phyloP scores from a whole-genome alignment of 208 protist species.

The Acanthamoeba culbertsoni region DNA sequence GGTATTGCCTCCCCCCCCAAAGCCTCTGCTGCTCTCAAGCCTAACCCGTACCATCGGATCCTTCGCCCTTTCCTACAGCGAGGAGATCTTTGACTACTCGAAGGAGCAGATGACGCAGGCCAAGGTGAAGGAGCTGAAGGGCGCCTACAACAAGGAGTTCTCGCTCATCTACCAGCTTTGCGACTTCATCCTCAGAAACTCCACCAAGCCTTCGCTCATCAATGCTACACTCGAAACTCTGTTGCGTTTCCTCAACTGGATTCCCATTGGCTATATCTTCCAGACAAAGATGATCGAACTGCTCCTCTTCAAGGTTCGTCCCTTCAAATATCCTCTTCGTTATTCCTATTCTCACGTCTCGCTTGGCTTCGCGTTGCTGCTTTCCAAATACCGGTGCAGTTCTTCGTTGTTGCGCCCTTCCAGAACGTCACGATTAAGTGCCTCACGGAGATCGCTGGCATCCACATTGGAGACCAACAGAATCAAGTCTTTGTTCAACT shows the following conservation, averaged over 20 bases:
- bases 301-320: constrained; percentile 82
- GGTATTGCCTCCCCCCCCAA: constrained; percentile 44
- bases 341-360: not conserved
- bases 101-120: constrained; percentile 93
- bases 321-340: not conserved
- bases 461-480: constrained; percentile 71
- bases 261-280: constrained; percentile 92
- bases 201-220: constrained; percentile 78
- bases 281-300: constrained; percentile 87
- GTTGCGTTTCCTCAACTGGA: constrained; percentile 88
- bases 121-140: constrained; percentile 95
- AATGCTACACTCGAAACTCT: constrained; percentile 84
- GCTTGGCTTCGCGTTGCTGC: not conserved
- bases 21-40: not conserved
- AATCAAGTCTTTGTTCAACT: constrained; percentile 76
- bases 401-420: constrained; percentile 79
- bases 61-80: constrained; percentile 66
- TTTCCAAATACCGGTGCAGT: constrained; percentile 68
- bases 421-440: constrained; percentile 88
- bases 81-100: constrained; percentile 98
- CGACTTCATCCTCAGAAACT: constrained; percentile 82
- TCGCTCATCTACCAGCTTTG: constrained; percentile 93
- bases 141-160: constrained; percentile 94
- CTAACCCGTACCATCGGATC: not conserved
- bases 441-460: constrained; percentile 88